Evolutionary conservation across 2,329 filamentous ascomycete genomes (phyloP), one percentile per base, ranked within the genome.

Genomic region (Pseudogymnoascus verrucosus): DNA sequence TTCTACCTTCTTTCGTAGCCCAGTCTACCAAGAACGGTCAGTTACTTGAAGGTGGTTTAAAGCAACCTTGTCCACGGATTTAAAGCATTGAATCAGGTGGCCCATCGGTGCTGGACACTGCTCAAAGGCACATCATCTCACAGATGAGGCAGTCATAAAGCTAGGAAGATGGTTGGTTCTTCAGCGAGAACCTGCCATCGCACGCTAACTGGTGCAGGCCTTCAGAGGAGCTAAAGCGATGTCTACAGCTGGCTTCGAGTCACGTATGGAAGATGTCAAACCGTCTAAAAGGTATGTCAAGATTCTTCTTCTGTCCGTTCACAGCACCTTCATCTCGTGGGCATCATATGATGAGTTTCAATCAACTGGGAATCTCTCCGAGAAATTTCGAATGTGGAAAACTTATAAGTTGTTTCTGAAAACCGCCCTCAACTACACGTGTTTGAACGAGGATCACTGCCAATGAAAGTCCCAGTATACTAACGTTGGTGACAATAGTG

Each of bases 291-390:
- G 87, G 95, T 96, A 87, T 78, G 88, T 83, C 68, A 51, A 70
- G 11, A 19, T 12, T 31, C 60, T 64, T 36, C 21, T 63, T 21
- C 60, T 65, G 28, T 36, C 57, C 63, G 26, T 59, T 26, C 34
- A 21, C 60, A 63, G 47, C 62, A 62, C 28, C 64, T 66, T 57
- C 72, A 63, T 61, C 34, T 66, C 71, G 68, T 71, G 72, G 72
- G 70, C 75, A 72, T 71, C 73, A 79, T 71, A 80, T 86, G 82
- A 96, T 96, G 93, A 96, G 90, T 81, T 83, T 79, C 79, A 79
- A 83, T 87, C 72, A 88, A 90, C 96, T 99, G 95, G 95, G 95
- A 99, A 99, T 99, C 95, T 99, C 96, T 99, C 95, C 89, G 91
- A 98, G 90, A 84, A 85, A 78, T 80, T 79, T 76, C 69, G 71